phyloP scores from a whole-genome alignment of 371 early-diverging fungal genomes.

The Mucor saturninus region DNA sequence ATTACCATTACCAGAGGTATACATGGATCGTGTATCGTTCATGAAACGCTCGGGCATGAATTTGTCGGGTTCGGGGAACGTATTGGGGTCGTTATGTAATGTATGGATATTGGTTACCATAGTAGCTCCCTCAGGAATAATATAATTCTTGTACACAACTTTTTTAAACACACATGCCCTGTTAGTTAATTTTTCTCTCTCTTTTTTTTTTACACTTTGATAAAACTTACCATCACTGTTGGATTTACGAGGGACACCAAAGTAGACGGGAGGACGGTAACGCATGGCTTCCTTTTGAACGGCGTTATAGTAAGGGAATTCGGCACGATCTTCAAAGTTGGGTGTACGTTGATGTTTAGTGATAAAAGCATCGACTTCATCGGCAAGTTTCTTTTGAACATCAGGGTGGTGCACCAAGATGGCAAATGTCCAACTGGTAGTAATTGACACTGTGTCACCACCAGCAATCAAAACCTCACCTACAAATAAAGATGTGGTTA shows the following conservation, averaged over 20 bases:
- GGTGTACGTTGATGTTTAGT: slow-evolving; percentile 23
- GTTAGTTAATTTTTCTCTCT: too few species aligned
- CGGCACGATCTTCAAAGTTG: slow-evolving; percentile 22
- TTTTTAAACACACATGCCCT: not conserved
- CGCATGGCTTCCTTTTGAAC: slow-evolving; percentile 38
- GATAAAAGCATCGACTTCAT: slow-evolving; percentile 28
- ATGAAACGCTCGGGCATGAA: slow-evolving; percentile 35
- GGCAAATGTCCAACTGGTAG: slow-evolving; percentile 19
- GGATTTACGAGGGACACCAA: slow-evolving; percentile 35
- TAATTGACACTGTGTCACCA: slow-evolving; percentile 7
- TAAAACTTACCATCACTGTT: slow-evolving; percentile 32
- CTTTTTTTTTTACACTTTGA: not conserved
- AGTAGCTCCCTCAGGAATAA: slow-evolving; percentile 26
- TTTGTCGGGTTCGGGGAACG: slow-evolving; percentile 20
- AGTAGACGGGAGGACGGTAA: slow-evolving; percentile 28
- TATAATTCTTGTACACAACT: slow-evolving; percentile 19
- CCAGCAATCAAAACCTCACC: slow-evolving; percentile 24
- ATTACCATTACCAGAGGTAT: slow-evolving; percentile 14
- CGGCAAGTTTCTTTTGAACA: slow-evolving; percentile 18
- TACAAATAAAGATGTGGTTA: slow-evolving; percentile 1
- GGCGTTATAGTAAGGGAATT: slow-evolving; percentile 30
- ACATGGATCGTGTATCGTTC: slow-evolving; percentile 15
- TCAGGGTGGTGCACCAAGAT: slow-evolving; percentile 24
- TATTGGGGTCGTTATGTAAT: slow-evolving; percentile 7
- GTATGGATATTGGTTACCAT: slow-evolving; percentile 19